Conservation (phyloP, 2,329 filamentous ascomycete genomes). For the Cytospora piceicola region DNA sequence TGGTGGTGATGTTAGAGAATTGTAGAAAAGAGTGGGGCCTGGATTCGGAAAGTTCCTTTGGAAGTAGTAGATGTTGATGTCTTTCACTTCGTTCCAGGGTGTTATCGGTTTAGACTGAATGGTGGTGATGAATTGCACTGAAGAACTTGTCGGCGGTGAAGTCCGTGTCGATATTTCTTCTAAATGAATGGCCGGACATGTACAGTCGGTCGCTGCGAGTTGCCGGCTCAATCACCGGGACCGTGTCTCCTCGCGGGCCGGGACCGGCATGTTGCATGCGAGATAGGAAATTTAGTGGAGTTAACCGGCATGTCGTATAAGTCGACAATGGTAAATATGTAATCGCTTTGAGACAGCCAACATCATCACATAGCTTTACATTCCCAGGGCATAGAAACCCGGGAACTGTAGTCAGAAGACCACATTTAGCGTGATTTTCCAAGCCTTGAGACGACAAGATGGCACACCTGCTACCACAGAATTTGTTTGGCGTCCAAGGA, state of each 20-base stretch:
- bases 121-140: neutral
- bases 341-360: too few species aligned
- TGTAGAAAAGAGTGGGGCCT: too few species aligned
- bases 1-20: neutral
- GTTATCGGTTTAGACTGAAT: neutral
- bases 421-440: too few species aligned
- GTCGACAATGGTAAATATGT: neutral
- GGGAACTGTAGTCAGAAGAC: too few species aligned
- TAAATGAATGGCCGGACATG: conserved; percentile 1
- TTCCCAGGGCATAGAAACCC: too few species aligned
- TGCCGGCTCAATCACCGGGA: conserved; percentile 16
- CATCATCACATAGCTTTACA: too few species aligned
- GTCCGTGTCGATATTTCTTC: neutral
- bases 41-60: neutral
- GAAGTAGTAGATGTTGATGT: neutral
- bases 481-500: conserved; percentile 6
- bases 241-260: conserved; percentile 20
- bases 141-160: neutral
- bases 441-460: neutral
- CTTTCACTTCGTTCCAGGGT: neutral
- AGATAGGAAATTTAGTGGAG: conserved; percentile 14
- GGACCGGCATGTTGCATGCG: conserved; percentile 17
- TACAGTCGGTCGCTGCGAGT: conserved; percentile 3
- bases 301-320: neutral
- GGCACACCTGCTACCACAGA: conserved; percentile 5